phyloP scores from a whole-genome alignment of 208 protist genomes.

The Porcisia hertigi region DNA sequence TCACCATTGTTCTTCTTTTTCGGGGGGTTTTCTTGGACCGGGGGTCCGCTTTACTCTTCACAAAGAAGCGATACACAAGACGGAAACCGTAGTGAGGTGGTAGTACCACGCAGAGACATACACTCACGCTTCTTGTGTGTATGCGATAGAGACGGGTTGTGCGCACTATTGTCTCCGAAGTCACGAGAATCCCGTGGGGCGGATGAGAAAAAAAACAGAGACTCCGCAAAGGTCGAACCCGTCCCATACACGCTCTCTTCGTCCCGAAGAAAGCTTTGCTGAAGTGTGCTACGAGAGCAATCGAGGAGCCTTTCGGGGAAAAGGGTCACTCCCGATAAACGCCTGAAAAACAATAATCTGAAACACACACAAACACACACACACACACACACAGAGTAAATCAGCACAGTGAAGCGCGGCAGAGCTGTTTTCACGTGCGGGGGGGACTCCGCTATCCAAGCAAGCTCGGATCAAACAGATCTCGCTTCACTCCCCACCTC shows the following conservation, averaged over 20 bases:
- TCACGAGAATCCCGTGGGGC: not conserved
- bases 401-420: not conserved
- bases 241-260: not conserved
- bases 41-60: too few relatives aligned
- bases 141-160: too few relatives aligned
- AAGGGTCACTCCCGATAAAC: not conserved
- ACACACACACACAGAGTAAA: not conserved
- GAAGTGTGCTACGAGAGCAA: not conserved
- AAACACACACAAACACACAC: not conserved
- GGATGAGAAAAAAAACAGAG: not conserved
- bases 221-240: not conserved
- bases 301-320: not conserved
- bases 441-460: not conserved
- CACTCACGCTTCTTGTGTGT: too few relatives aligned
- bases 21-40: too few relatives aligned
- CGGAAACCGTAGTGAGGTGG: too few relatives aligned
- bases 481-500: not conserved
- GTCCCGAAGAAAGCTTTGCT: not conserved
- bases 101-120: too few relatives aligned
- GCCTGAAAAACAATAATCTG: not conserved
- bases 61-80: too few relatives aligned
- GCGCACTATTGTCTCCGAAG: too few relatives aligned
- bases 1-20: too few relatives aligned
- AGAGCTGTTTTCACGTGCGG: not conserved
- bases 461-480: not conserved